These are phyloP conservation scores for Naganishia albida DNA, from an alignment of 1,284 basidiomycete genomes.

Conservation along the genomic window DNA sequence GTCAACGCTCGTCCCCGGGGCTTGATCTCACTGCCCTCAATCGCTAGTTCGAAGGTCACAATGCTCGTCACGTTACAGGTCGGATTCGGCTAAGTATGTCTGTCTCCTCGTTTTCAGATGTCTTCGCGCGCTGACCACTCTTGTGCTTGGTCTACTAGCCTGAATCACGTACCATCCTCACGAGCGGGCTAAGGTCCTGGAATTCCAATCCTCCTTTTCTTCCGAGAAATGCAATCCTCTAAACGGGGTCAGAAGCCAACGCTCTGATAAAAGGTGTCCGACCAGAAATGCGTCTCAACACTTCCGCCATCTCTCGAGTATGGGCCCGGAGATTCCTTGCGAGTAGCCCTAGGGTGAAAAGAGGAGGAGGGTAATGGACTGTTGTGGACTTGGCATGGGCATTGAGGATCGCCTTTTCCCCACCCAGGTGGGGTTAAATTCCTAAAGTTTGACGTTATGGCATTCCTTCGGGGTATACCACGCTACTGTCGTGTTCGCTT, in stretches of 20 bases:
- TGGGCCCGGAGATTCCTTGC: slow-evolving; percentile 26
- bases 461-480: slow-evolving; percentile 9
- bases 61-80: slow-evolving; percentile 50
- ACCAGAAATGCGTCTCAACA: slow-evolving; percentile 53
- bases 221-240: slow-evolving; percentile 40
- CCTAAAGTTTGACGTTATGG: slow-evolving; percentile 29
- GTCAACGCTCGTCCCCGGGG: not conserved
- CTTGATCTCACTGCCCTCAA: not conserved
- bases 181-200: slow-evolving; percentile 57
- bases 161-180: slow-evolving; percentile 37
- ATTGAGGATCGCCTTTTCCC: slow-evolving; percentile 33
- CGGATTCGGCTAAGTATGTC: slow-evolving; percentile 25
- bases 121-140: not conserved
- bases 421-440: slow-evolving; percentile 19
- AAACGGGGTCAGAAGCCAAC: slow-evolving; percentile 48
- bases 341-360: slow-evolving; percentile 26
- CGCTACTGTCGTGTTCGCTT: slow-evolving; percentile 26
- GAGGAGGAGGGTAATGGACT: slow-evolving; percentile 28
- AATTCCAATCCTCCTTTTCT: slow-evolving; percentile 50
- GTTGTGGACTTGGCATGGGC: slow-evolving; percentile 34
- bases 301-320: slow-evolving; percentile 19
- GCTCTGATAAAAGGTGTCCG: slow-evolving; percentile 45
- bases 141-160: slow-evolving; percentile 24
- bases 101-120: not conserved
- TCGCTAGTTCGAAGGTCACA: slow-evolving; percentile 54